phyloP scores from a whole-genome alignment of 2,329 filamentous ascomycete genomes.

The Pseudohalonectria lignicola region DNA sequence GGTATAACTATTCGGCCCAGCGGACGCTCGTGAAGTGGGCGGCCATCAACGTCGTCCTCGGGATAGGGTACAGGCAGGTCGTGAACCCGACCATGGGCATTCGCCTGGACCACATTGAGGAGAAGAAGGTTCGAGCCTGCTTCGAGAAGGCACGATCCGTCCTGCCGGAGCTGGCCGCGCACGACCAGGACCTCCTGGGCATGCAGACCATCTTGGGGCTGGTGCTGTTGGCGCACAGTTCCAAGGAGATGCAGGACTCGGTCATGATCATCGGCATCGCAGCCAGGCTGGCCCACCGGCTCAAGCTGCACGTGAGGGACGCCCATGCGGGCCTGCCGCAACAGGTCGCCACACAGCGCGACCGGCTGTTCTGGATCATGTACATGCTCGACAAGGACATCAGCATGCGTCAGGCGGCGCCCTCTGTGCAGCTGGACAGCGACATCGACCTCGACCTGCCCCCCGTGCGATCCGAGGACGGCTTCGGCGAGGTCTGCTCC shows the following conservation, averaged over 20 bases:
- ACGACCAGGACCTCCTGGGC: conserved; percentile 11
- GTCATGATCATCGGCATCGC: conserved; percentile 12
- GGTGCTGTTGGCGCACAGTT: conserved; percentile 10
- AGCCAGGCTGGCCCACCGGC: conserved; percentile 12
- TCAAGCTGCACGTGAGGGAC: conserved; percentile 8
- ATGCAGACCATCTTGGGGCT: conserved; percentile 14
- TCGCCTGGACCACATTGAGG: not conserved
- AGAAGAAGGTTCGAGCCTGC: not conserved
- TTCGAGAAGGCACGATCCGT: conserved; percentile 6
- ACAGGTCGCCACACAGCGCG: conserved; percentile 7
- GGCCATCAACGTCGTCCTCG: conserved; percentile 13
- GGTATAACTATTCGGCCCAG: conserved; percentile 8
- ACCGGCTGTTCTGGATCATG: conserved; percentile 15
- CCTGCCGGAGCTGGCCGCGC: conserved; percentile 10
- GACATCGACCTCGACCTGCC: conserved; percentile 30
- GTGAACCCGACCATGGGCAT: not conserved
- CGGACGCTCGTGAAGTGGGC: conserved; percentile 11
- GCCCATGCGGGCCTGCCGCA: conserved; percentile 4
- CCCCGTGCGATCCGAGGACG: conserved; percentile 15
- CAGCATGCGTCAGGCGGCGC: conserved; percentile 22
- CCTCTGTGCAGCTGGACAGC: conserved; percentile 24
- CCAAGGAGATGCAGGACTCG: conserved; percentile 10
- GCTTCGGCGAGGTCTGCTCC: conserved; percentile 19
- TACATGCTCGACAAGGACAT: conserved; percentile 21
- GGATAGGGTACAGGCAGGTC: conserved; percentile 6